Percentiles rank a stretch among this genome's conserved stretches.
Evolutionary conservation across 1,284 basidiomycete genomes (phyloP).

Genomic region (Cryptococcus sp.): DNA sequence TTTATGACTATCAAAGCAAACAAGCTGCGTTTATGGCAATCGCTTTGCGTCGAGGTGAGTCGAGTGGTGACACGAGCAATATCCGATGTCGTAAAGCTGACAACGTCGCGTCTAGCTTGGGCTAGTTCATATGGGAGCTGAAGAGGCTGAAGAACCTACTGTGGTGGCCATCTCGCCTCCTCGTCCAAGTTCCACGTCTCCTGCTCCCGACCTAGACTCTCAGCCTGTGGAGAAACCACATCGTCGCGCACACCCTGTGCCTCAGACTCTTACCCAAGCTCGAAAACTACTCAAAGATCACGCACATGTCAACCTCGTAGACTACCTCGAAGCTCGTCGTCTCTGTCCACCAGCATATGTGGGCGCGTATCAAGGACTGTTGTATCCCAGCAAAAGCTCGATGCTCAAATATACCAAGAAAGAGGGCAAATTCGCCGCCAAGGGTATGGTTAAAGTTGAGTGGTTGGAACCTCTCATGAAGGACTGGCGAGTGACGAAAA

Average conservation of each 20-base stretch:
- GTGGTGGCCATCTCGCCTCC: conserved; percentile 2
- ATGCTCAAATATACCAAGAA: conserved; percentile 28
- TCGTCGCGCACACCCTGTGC: conserved; percentile 25
- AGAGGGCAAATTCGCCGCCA: conserved; percentile 20
- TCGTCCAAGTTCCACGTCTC: conserved; percentile 4
- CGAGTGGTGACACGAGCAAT: background rate
- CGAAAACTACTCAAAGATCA: conserved; percentile 29
- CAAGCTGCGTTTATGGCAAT: conserved; percentile 48
- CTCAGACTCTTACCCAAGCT: conserved; percentile 34
- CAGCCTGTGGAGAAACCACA: conserved; percentile 3
- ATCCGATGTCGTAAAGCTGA: background rate
- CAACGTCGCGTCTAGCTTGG: conserved; percentile 19
- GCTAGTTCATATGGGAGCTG: conserved; percentile 24
- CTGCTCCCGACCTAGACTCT: conserved; percentile 4
- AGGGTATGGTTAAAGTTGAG: conserved; percentile 31
- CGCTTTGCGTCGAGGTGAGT: conserved; percentile 48
- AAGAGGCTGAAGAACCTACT: conserved; percentile 20
- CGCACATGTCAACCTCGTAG: conserved; percentile 44
- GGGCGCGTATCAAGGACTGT: conserved; percentile 20
- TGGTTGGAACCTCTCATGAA: conserved; percentile 46
- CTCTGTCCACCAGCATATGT: conserved; percentile 10
- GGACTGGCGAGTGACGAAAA: conserved; percentile 33
- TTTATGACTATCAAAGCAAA: conserved; percentile 37
- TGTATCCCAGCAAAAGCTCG: conserved; percentile 22
- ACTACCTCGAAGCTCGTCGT: conserved; percentile 38